Base-by-base conservation (phyloP, 2,329 filamentous ascomycete genomes). In the Trichoderma afroharzianum region DNA sequence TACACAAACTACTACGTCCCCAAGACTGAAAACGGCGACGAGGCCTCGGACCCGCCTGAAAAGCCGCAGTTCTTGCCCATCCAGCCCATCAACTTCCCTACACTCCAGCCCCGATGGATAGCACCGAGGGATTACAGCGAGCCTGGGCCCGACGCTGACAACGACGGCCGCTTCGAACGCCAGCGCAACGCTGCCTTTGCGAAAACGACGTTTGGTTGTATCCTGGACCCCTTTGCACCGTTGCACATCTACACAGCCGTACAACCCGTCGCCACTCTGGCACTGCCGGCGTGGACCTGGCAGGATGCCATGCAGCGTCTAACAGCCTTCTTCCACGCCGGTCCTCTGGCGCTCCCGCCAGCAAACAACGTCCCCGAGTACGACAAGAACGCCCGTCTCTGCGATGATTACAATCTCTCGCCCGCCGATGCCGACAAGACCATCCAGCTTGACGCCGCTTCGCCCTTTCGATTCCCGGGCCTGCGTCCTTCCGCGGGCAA, bases 241-340 rank as follows among this genome's bases (percentile, higher is more conserved):
- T 18, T 83, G 0, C 79, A 82, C 47, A 79, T 71, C 0, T 83
- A 81, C 72, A 78, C 76, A 0, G 73, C 74, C 2, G 74, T 83
- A 11, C 75, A 83, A 0, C 83, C 82, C 0, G 64, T 74, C 0
- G 28, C 28, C 3, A 26, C 64, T 3, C 75, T 83, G 0, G 32
- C 53, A 24, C 73, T 84, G 1, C 81, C 80, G 0, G 9, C 74
- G 0, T 84, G 82, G 82, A 82, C 80, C 0, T 80, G 78, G 78
- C 76, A 84, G 70, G 21, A 57, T 0, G 81, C 82, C 3, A 68
- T 84, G 72, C 70, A 76, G 7, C 77, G 69, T 2, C 84, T 84
- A 77, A 81, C 77, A 0, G 81, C 82, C 0, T 84, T 84, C 63
- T 83, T 83, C 73, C 79, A 80, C 62, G 62, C 76, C 0, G 83